Evolutionary conservation across 306 rosid genomes (phyloP), one percentile per base, ranked within the genome.

Genomic region (Vigna trinervia): DNA sequence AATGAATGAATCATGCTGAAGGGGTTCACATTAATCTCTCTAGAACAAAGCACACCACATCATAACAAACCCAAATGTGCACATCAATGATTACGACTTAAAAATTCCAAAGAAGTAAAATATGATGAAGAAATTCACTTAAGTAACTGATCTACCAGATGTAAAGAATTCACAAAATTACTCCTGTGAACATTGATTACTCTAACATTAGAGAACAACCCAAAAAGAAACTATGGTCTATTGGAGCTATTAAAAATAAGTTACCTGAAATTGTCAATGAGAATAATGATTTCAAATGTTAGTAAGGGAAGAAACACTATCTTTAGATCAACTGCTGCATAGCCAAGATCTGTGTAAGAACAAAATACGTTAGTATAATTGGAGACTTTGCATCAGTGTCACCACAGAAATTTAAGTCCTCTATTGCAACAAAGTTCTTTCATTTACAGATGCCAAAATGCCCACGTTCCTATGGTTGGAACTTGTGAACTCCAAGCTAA

Each of bases 221-320:
- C 58, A 78, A 74, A 74, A 64, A 85, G 67, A 57, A 69, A 82
- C 17, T 13, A 78, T 28, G 77, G 58, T 60, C 70, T 56, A n/a
- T 1, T 4, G 73, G 64, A 74, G 66, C 38, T 71, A 81, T 13
- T 68, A 45, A 57, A 54, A 78, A 80, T 53, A 62, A 75, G 66
- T 68, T 88, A 96, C 99, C 99, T 93, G 97, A 96, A 93, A 87
- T 96, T 96, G 89, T 96, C 86, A 73, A 83, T 59, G 76, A 96
- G 88, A 85, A 91, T 91, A 83, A 87, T 82, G 81, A 86, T 65
- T 88, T 96, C 98, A 76, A 96, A 93, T 62, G 90, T 90, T 85
- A 96, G 80, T 77, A 96, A 84, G 84, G 99, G 99, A 77, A 93
- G 93, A 88, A 91, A 91, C 82, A 90, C 99, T 74, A 91, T 88